Conservation (phyloP, 1,139 yeast genomes). For the Magnusiomyces sp. region DNA sequence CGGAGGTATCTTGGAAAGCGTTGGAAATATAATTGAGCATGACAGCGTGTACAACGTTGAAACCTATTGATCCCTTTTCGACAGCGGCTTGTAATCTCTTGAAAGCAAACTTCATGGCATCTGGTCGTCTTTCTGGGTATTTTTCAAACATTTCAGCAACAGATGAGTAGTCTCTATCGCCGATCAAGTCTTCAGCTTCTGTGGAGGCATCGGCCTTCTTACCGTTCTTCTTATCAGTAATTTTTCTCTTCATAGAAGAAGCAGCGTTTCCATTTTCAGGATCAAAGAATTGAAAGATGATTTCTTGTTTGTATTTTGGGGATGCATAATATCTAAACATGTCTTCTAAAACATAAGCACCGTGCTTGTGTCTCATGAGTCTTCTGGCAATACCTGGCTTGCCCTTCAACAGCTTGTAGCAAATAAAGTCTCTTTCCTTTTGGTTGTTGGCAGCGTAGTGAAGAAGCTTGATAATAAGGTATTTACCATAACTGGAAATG, state of each 20-base stretch:
- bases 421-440: conserved; percentile 47
- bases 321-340: conserved; percentile 78
- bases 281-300: conserved; percentile 95
- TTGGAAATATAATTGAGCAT: conserved; percentile 81
- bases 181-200: too few relatives aligned
- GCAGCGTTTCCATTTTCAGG: conserved; percentile 40
- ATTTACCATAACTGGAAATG: conserved; percentile 89
- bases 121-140: conserved; percentile 73
- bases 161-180: conserved; percentile 52
- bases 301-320: conserved; percentile 76
- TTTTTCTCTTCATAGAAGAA: conserved; percentile 42
- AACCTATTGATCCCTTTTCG: conserved; percentile 92
- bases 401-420: conserved; percentile 60
- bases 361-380: conserved; percentile 94
- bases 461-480: conserved; percentile 74
- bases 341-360: conserved; percentile 98
- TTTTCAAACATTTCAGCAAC: conserved; percentile 61
- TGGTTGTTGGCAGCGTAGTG: conserved; percentile 87
- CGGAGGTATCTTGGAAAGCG: conserved; percentile 47
- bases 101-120: conserved; percentile 65
- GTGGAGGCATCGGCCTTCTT: conserved; percentile 32
- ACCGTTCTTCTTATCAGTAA: background rate
- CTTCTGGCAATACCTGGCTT: conserved; percentile 66
- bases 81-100: conserved; percentile 87
- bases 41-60: conserved; percentile 92